Evolutionary conservation across 1,284 basidiomycete genomes (phyloP).

Genomic region (Xerocomus minutiporus): DNA sequence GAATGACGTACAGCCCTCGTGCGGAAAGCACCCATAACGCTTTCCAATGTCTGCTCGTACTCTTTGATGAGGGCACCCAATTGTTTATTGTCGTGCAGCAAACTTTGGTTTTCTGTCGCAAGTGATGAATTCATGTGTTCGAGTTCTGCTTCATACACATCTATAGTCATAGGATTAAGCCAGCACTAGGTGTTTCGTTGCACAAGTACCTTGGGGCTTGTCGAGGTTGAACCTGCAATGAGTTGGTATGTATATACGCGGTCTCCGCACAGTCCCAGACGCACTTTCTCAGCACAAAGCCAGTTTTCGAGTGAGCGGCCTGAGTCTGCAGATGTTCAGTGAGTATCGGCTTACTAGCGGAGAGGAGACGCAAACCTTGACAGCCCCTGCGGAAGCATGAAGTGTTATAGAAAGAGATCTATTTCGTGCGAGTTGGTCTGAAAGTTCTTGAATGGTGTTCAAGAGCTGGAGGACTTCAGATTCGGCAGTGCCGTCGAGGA

Average conservation of each 20-base stretch:
- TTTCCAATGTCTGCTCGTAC: constrained; percentile 95
- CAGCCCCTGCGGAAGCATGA: constrained; percentile 63
- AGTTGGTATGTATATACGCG: background rate
- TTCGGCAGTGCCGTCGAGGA: constrained; percentile 40
- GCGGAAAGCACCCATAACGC: constrained; percentile 91
- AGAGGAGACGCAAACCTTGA: constrained; percentile 58
- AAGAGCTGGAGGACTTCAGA: constrained; percentile 64
- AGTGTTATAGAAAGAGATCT: constrained; percentile 55
- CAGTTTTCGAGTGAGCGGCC: constrained; percentile 71
- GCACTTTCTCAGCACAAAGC: constrained; percentile 85
- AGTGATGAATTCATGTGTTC: constrained; percentile 87
- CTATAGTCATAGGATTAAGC: constrained; percentile 37
- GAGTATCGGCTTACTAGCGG: background rate
- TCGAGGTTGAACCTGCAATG: constrained; percentile 77
- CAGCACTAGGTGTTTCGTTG: background rate
- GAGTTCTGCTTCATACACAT: constrained; percentile 90
- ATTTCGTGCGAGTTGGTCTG: constrained; percentile 82
- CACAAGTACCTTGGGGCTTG: constrained; percentile 71
- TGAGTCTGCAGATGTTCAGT: constrained; percentile 43
- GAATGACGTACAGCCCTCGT: constrained; percentile 75
- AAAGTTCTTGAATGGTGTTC: constrained; percentile 71
- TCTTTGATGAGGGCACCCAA: constrained; percentile 88
- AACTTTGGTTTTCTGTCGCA: constrained; percentile 77
- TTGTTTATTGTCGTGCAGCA: constrained; percentile 95
- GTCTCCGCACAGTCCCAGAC: constrained; percentile 20